Conservation (phyloP, 2,329 filamentous ascomycete genomes). For the Botrytis byssoidea region DNA sequence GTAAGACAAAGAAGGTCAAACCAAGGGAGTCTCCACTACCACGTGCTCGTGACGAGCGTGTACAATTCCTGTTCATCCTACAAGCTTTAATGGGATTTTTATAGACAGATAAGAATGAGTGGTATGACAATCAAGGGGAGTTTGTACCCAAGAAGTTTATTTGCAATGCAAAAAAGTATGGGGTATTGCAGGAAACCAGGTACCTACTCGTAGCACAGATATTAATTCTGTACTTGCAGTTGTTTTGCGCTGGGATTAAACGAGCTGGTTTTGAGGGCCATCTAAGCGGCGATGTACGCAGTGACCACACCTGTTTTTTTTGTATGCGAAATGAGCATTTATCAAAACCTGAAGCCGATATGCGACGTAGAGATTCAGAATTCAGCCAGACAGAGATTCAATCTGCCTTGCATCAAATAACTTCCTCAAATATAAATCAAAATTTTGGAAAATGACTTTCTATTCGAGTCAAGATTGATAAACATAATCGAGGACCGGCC, state of each 20-base stretch:
- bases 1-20: background rate
- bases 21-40: background rate
- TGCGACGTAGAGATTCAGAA: background rate
- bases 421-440: background rate
- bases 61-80: background rate
- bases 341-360: background rate
- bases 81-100: background rate
- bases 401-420: background rate
- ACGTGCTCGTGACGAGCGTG: background rate
- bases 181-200: background rate
- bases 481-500: background rate
- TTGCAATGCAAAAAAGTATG: background rate
- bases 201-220: background rate
- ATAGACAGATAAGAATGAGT: background rate
- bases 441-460: background rate
- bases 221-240: background rate
- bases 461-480: slow-evolving; percentile 3
- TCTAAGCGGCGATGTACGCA: background rate
- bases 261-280: background rate
- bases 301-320: background rate
- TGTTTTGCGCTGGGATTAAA: background rate
- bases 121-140: too few relatives aligned
- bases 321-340: background rate
- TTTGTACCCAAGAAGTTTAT: background rate
- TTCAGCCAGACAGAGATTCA: background rate